These are phyloP conservation scores for Medicago lupulina DNA, from an alignment of 306 rosid genomes.

Conservation along the genomic window DNA sequence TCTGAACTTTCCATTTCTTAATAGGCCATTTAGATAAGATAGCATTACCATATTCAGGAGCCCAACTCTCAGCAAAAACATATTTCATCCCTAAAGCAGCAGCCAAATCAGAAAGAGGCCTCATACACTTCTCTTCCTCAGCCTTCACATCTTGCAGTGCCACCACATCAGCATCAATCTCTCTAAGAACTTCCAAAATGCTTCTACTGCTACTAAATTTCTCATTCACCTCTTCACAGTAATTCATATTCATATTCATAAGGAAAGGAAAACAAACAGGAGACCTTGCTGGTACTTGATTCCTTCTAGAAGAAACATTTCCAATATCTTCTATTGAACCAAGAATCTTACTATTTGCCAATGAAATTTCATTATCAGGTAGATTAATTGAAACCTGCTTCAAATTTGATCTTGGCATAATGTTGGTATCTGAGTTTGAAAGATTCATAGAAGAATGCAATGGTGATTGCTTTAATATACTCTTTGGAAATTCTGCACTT, in stretches of 20 bases:
- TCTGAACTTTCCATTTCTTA: constrained; percentile 79
- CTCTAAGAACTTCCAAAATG: constrained; percentile 76
- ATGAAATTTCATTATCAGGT: constrained; percentile 83
- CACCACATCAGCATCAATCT: constrained; percentile 78
- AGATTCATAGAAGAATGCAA: constrained; percentile 43
- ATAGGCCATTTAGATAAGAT: constrained; percentile 90
- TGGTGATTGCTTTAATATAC: constrained; percentile 86
- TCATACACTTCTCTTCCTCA: constrained; percentile 84
- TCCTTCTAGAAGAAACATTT: constrained; percentile 48
- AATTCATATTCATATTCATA: constrained; percentile 50
- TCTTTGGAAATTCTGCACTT: constrained; percentile 59
- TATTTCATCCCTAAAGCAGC: constrained; percentile 83
- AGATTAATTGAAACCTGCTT: constrained; percentile 81
- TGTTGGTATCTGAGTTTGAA: neutral
- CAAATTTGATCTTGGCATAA: constrained; percentile 50
- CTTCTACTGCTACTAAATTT: constrained; percentile 63
- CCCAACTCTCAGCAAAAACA: constrained; percentile 97
- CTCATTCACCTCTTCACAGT: constrained; percentile 59
- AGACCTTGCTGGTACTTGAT: constrained; percentile 76
- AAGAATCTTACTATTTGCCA: constrained; percentile 56
- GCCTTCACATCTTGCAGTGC: constrained; percentile 92
- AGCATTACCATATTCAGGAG: constrained; percentile 92
- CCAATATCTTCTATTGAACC: constrained; percentile 3
- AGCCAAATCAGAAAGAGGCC: constrained; percentile 86
- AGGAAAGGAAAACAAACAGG: constrained; percentile 71